Conservation (phyloP, 2,329 filamentous ascomycete genomes). For the Phyllosticta capitalensis region DNA sequence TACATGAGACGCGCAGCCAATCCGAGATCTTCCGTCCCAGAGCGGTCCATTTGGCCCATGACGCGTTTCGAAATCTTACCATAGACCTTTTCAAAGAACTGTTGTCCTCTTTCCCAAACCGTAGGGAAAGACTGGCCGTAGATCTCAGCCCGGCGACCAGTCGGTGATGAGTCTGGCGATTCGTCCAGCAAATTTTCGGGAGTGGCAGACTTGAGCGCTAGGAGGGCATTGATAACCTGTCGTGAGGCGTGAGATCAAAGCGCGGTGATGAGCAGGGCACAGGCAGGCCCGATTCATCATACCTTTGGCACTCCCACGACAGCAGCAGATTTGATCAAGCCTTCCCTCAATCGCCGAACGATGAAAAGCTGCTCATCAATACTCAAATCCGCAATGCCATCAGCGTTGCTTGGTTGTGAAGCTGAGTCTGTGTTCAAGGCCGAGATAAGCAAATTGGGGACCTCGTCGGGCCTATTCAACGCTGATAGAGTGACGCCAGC, state of each 20-base stretch:
- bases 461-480: slow-evolving; percentile 42
- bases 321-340: slow-evolving; percentile 39
- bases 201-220: slow-evolving; percentile 37
- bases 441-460: slow-evolving; percentile 36
- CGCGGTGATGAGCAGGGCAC: background rate
- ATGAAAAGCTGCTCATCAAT: slow-evolving; percentile 35
- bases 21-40: slow-evolving; percentile 43
- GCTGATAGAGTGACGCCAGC: slow-evolving; percentile 37
- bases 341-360: slow-evolving; percentile 40
- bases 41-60: slow-evolving; percentile 40
- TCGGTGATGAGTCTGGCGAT: slow-evolving; percentile 28
- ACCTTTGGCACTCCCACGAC: slow-evolving; percentile 45
- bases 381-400: slow-evolving; percentile 20
- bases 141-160: slow-evolving; percentile 31
- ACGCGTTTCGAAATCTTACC: slow-evolving; percentile 41
- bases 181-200: slow-evolving; percentile 35
- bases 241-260: background rate
- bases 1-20: slow-evolving; percentile 41
- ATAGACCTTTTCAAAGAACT: slow-evolving; percentile 42
- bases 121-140: slow-evolving; percentile 25
- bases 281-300: slow-evolving; percentile 7
- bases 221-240: slow-evolving; percentile 28
- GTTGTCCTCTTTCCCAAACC: slow-evolving; percentile 36
- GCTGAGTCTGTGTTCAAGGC: slow-evolving; percentile 27
- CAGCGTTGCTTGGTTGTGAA: background rate